Base-by-base conservation (phyloP, 768 basidiomycete genomes). In the Boletus subcaerulescens region DNA sequence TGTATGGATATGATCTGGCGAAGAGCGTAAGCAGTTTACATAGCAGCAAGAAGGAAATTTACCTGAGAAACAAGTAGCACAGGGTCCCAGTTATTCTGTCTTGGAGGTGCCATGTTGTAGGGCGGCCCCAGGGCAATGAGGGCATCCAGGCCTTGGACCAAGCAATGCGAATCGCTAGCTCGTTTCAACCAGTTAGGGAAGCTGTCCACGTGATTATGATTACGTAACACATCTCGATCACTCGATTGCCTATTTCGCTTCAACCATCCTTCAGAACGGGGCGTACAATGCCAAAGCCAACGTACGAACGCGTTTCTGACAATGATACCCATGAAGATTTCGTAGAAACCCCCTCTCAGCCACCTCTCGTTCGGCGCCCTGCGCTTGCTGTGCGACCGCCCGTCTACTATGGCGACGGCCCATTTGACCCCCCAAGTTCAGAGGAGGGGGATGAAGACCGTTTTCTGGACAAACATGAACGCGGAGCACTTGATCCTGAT, bases 1-100 rank as follows among this genome's bases (percentile, higher is more conserved):
- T 98, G 96, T 66, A 98, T 78, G 9, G 91, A 84, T 58, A 99
- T 82, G 63, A 99, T 98, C 93, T 99, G 63, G 56, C 26, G 48
- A 41, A 50, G 20, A 44, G 33, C 8, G 40, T 59, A 7, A 52
- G 51, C 4, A n/a, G 38, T 40, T 38, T 40, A 38, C n/a, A 43
- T 43, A 17, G 35, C 10, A 17, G 13, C 18, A 14, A 7, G 33
- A 18, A 6, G 5, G 9, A 2, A 41, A 33, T 1, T 69, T 77
- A 84, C 93, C 78, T 97, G 93, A 55, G 91, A 93, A 60, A 94
- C 77, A 46, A 97, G 80, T 54, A 96, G 73, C 4, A 91, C 74
- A 18, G 95, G 94, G 68, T 98, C 95, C 95, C 94, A 97, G 58
- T 84, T 88, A 29, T 76, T 71, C 47, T 73, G 71, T 56, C 77